Evolutionary conservation across 768 basidiomycete genomes (phyloP), one percentile per base, ranked within the genome.

Genomic region (Rhodotorula babjevae): DNA sequence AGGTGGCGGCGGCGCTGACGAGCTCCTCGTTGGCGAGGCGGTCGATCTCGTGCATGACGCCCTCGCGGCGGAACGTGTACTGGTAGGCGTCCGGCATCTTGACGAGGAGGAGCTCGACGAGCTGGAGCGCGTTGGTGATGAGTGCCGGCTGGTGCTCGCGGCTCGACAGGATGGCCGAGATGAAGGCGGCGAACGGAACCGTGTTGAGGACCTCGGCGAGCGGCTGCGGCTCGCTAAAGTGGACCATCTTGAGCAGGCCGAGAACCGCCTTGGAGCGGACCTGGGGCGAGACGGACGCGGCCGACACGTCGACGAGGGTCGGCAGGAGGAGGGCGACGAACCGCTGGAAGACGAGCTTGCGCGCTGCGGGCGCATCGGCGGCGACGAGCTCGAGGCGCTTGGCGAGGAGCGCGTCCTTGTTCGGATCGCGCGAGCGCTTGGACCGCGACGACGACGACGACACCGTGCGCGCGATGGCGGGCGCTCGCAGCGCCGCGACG

Each of bases 231-330:
- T 92, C 89, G 59, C 92, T 84, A 81, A 93, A 98, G 72, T 91
- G 90, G 68, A 95, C 87, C 5, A 95, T 93, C 80, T 97, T 96
- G 74, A 96, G 82, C 62, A 98, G 78, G 2, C 90, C 92, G 0
- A 88, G 90, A 73, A 98, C 83, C 0, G 93, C 92, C 83, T 95
- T 94, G 56, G 90, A 87, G 70, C 96, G 86, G 19, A 98, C 88
- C 5, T 91, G 87, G 0, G 89, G 87, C 61, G 89, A 88, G 40
- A 98, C 94, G 80, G 92, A 96, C 44, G 96, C 95, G n/a, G 94
- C 90, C 81, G 97, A 98, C n/a, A 99, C 94, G 77, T 98, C 96
- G 69, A 98, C 89, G 67, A 99, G 85, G 67, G 96, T 92, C 1
- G 96, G 96, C 0, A 97, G 88, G 77, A 93, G 87, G 47, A 95